These are phyloP conservation scores for Acanthamoeba sp. DNA, from an alignment of 208 protist species.

Conservation along the genomic window DNA sequence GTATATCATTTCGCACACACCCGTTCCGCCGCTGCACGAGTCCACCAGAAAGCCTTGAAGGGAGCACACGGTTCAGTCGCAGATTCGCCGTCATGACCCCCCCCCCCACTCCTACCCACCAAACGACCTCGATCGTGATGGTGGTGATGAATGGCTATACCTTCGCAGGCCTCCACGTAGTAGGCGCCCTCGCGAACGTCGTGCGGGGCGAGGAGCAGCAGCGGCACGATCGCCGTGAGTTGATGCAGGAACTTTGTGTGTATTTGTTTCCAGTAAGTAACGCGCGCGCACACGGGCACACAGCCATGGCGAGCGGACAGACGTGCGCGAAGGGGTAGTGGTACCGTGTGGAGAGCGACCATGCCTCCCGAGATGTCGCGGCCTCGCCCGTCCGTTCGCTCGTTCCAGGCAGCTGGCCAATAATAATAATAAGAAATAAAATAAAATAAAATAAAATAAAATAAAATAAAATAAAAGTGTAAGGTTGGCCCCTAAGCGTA, in stretches of 20 bases:
- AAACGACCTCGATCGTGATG: neutral
- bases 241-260: constrained; percentile 27
- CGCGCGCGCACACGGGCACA: too few relatives aligned
- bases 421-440: too few relatives aligned
- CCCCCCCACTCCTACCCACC: too few relatives aligned
- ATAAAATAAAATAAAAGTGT: too few relatives aligned
- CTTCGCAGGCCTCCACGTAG: constrained; percentile 2
- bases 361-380: neutral
- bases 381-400: neutral
- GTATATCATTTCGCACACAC: constrained; percentile 57
- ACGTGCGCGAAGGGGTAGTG: neutral
- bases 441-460: too few relatives aligned
- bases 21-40: constrained; percentile 45
- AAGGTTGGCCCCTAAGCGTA: too few relatives aligned
- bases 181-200: neutral
- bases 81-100: too few relatives aligned
- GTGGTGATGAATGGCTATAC: too few relatives aligned
- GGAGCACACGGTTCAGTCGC: neutral
- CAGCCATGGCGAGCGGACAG: too few relatives aligned
- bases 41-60: constrained; percentile 56
- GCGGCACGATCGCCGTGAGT: constrained; percentile 19
- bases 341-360: constrained; percentile 1
- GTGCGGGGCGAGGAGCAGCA: constrained; percentile 25
- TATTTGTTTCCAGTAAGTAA: too few relatives aligned
- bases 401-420: neutral